Evolutionary conservation across 83 land plant genomes (phyloP), one percentile per base, ranked within the genome.

Genomic region (Picea engelmannii): DNA sequence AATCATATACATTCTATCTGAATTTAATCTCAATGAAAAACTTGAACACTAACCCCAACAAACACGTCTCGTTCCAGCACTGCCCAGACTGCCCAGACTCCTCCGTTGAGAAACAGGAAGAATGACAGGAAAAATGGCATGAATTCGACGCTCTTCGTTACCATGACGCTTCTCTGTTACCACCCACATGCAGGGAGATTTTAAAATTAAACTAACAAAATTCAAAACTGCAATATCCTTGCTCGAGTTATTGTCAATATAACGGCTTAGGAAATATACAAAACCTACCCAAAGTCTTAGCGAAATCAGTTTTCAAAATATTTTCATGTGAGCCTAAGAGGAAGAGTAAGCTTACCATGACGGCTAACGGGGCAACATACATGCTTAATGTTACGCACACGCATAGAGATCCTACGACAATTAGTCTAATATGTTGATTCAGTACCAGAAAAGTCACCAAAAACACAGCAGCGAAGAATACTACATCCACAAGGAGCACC

Each of bases 81-180:
- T 38, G 40, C 40, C 40, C 40, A 38, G 40, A 38, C 40, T 38
- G 40, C 40, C 40, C 40, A 38, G 40, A 38, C 5, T 38, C 40
- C 40, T 38, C 40, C 40, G 64, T 94, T 95, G 83, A 94, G 88
- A 58, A 92, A 90, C 27, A 94, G 87, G 82, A 95, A 94, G 85
- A 95, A 86, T 18, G 98, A 92, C 52, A 95, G 87, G 38, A 66
- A 81, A 80, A 95, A 95, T 17, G 97, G 40, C 40, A 38, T 38
- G 40, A 38, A 38, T 38, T 38, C 40, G 0, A 38, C 40, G 40
- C 40, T 38, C 81, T 87, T 90, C 11, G 87, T 92, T 79, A 62
- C 80, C 18, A 95, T 83, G 35, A 95, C 95, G 5, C 66, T 86
- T 62, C 83, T 84, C 97, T 95, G 93, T 64, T 3, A 52, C 40